Evolutionary conservation across 2,329 filamentous ascomycete genomes (phyloP).

Genomic region (Didymella segeticola): DNA sequence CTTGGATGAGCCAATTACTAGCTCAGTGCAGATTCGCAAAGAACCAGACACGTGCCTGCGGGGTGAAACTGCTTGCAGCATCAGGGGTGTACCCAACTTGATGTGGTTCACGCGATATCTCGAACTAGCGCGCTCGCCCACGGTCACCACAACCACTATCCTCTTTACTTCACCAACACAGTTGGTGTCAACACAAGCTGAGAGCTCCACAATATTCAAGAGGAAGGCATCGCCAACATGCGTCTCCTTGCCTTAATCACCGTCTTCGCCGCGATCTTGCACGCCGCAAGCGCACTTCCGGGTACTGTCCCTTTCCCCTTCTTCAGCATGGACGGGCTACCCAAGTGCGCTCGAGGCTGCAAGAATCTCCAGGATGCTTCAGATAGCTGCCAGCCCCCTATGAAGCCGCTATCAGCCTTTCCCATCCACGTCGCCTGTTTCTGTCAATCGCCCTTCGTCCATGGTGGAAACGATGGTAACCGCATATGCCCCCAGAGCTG

Average conservation of each 20-base stretch:
- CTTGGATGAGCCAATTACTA: too few species aligned
- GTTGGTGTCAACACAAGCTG: background rate
- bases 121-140: too few species aligned
- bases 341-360: slow-evolving; percentile 11
- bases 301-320: background rate
- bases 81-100: too few species aligned
- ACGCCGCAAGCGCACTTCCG: background rate
- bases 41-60: too few species aligned
- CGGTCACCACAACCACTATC: background rate
- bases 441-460: slow-evolving; percentile 69
- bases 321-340: slow-evolving; percentile 1
- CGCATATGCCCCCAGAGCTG: slow-evolving; percentile 70
- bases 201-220: too few species aligned
- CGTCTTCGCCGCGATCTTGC: background rate
- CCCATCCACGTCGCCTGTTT: slow-evolving; percentile 73
- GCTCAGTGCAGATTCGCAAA: too few species aligned
- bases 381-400: slow-evolving; percentile 70
- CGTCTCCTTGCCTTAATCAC: background rate
- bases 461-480: slow-evolving; percentile 56
- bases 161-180: background rate
- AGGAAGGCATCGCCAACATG: background rate
- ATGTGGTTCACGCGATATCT: too few species aligned
- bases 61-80: too few species aligned
- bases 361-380: slow-evolving; percentile 41
- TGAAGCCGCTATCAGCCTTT: slow-evolving; percentile 57